Evolutionary conservation across 768 basidiomycete genomes (phyloP).

Genomic region (Boletus tylopilopsis): DNA sequence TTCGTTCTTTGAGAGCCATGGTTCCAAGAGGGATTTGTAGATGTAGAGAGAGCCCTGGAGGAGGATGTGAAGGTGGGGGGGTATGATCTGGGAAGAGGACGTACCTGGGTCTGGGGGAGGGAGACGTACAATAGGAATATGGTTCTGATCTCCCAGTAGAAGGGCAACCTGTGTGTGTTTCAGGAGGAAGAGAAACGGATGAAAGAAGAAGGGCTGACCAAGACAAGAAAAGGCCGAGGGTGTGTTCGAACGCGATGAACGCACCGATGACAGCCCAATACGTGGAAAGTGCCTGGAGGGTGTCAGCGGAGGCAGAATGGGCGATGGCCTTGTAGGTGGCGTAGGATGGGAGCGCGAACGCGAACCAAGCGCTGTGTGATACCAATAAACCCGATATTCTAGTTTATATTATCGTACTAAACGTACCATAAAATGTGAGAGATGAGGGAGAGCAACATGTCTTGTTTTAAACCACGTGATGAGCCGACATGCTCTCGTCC

Average conservation of each 20-base stretch:
- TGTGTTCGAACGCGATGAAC: constrained; percentile 59
- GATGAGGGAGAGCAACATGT: constrained; percentile 47
- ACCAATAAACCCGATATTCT: no score
- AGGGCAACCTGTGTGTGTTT: constrained; percentile 55
- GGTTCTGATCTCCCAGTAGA: constrained; percentile 75
- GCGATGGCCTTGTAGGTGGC: constrained; percentile 65
- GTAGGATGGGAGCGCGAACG: constrained; percentile 60
- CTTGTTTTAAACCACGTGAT: neutral
- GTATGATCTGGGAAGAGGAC: constrained; percentile 9
- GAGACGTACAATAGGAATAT: constrained; percentile 62
- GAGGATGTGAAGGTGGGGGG: constrained; percentile 2
- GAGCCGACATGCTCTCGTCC: no score
- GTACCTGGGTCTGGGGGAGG: constrained; percentile 66
- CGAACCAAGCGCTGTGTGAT: constrained; percentile 63
- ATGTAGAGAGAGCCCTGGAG: constrained; percentile 63
- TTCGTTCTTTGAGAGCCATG: constrained; percentile 59
- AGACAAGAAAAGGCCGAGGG: constrained; percentile 59
- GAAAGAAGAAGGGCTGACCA: constrained; percentile 42
- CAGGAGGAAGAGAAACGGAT: neutral
- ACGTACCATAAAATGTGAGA: constrained; percentile 49
- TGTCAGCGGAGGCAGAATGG: constrained; percentile 47
- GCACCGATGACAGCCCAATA: constrained; percentile 65
- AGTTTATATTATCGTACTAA: no score
- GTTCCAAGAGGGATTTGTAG: constrained; percentile 56
- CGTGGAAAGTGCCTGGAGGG: constrained; percentile 53